Conservation (phyloP, 768 basidiomycete species). For the Lactarius hatsudake region DNA sequence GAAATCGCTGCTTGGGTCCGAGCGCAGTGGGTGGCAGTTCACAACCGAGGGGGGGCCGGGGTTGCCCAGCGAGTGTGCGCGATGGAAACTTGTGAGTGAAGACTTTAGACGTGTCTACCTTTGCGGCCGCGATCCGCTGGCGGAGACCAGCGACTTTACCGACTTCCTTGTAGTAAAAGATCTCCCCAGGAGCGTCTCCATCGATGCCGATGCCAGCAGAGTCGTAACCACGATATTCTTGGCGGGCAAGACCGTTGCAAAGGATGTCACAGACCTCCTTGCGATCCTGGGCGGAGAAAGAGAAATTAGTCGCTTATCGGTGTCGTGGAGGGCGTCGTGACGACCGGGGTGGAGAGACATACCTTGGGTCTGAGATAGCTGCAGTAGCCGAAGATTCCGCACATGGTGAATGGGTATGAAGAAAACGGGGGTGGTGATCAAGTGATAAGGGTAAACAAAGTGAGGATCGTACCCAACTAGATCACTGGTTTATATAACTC, state of each 20-base stretch:
- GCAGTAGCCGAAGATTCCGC: conserved; percentile 97
- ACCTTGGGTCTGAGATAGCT: conserved; percentile 95
- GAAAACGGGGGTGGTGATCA: neutral
- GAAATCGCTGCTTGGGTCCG: conserved; percentile 80
- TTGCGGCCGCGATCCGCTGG: conserved; percentile 76
- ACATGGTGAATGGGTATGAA: conserved; percentile 47
- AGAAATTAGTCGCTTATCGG: neutral
- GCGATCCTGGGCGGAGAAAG: conserved; percentile 3
- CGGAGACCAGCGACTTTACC: conserved; percentile 94
- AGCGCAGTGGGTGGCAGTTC: conserved; percentile 95
- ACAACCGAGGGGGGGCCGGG: conserved; percentile 78
- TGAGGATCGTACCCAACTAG: neutral
- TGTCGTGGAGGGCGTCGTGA: neutral
- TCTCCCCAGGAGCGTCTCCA: conserved; percentile 76
- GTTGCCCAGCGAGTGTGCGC: conserved; percentile 99
- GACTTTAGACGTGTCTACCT: conserved; percentile 69
- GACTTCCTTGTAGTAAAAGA: conserved; percentile 93
- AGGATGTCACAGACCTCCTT: conserved; percentile 88
- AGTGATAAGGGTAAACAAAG: neutral
- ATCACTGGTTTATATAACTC: neutral
- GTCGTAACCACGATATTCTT: conserved; percentile 99
- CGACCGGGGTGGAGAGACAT: conserved; percentile 29
- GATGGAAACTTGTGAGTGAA: conserved; percentile 87
- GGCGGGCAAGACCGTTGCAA: conserved; percentile 84
- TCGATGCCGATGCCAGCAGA: conserved; percentile 90